Evolutionary conservation across 306 rosid genomes (phyloP), one percentile per base, ranked within the genome.

Genomic region (Glycine tomentella): DNA sequence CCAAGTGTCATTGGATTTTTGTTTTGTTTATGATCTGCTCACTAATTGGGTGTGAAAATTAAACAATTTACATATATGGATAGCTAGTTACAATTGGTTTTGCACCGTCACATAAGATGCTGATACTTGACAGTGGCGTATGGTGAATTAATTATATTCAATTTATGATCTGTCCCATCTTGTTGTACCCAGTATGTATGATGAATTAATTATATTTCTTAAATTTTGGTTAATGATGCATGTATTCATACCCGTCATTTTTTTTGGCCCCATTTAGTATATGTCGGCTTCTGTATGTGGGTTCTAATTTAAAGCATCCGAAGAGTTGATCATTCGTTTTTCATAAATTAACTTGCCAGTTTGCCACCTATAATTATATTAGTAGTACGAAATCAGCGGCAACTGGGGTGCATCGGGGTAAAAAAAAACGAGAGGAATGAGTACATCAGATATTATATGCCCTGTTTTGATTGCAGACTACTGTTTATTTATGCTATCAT

Each of bases 231-330:
- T 66, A 51, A 53, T 50, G 57, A 46, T 40, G 63, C 69, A 82
- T 59, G 51, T 77, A 66, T 16, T 53, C 72, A 5, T 17, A 61
- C 48, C 42, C 3, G 40, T 16, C 40, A 13, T 53, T 74, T 68
- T 64, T 42, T 75, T 76, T 64, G 58, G 79, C 42, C 77, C 80
- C 75, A 76, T 59, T 72, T 20, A 77, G 48, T 38, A 69, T 48
- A 67, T 63, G 59, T 53, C 78, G 53, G 63, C 9, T 62, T 9
- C 65, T 48, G 76, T 5, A 75, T 70, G 74, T 84, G 80, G 86
- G 88, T 84, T 78, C 77, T 38, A 65, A 45, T 69, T 75, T 38
- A 46, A 81, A 62, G 82, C 82, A 73, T 80, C 76, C 83, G 38
- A 65, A 76, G 80, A 40, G 49, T 68, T 63, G 48, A 66, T 59